A percentile compares a stretch with the other conserved stretches of the same genome.
phyloP scores from a whole-genome alignment of 495 filamentous ascomycete species.

The Hypoxylon perforatum region DNA sequence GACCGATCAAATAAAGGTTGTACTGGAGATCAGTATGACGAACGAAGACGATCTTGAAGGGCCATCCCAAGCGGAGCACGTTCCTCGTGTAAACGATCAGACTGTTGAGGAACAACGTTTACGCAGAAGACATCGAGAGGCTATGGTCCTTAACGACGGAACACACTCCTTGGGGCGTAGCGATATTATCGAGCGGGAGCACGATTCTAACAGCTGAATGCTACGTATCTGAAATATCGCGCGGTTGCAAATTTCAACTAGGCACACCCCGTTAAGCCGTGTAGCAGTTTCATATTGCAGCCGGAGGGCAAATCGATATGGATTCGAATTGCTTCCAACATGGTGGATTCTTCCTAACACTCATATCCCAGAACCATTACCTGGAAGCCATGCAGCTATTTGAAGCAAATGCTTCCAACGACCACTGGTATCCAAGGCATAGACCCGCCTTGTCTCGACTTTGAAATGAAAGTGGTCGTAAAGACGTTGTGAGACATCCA shows the following conservation, averaged over 20 bases:
- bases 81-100: conserved; percentile 56
- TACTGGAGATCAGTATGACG: conserved; percentile 49
- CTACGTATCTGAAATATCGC: not conserved
- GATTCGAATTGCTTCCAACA: too few relatives aligned
- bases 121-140: conserved; percentile 67
- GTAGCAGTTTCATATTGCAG: not conserved
- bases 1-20: conserved; percentile 46
- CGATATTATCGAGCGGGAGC: conserved; percentile 66
- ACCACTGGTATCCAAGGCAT: too few relatives aligned
- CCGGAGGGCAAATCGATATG: too few relatives aligned
- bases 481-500: too few relatives aligned
- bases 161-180: conserved; percentile 63
- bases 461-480: too few relatives aligned
- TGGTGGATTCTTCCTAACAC: too few relatives aligned
- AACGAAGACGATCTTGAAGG: conserved; percentile 42
- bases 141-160: conserved; percentile 73
- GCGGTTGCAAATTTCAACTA: not conserved
- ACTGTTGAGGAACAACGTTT: conserved; percentile 63
- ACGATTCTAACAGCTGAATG: conserved; percentile 42
- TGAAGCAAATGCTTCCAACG: too few relatives aligned
- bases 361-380: too few relatives aligned
- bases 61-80: conserved; percentile 36
- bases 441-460: too few relatives aligned
- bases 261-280: not conserved
- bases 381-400: too few relatives aligned